Evolutionary conservation across 169 alveolate species (phyloP), one percentile per base, ranked within the genome.

Genomic region (Ichthyophthirius multifiliis): DNA sequence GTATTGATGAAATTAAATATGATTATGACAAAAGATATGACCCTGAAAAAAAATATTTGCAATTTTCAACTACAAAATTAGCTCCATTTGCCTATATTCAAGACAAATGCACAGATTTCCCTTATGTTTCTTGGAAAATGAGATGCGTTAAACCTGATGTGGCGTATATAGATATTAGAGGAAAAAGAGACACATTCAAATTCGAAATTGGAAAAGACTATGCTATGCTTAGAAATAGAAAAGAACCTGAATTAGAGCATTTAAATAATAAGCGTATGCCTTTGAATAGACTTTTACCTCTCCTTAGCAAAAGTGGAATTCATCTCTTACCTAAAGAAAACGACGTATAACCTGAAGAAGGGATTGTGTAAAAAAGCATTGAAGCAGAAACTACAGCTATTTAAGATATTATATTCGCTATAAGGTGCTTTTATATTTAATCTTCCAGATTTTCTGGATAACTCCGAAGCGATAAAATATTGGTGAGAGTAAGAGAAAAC

Each of bases 371-470:
- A 16, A 90, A 90, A 41, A 85, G 79, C 43, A 73, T 65, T 18
- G 86, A 32, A 12, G 88, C 94, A 12, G 94, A 90, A 78, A 91
- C 83, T 34, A 65, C 82, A 76, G 94, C 92, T 0, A 82, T 90
- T 23, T 23, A 63, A 45, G 94, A 90, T 48, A 79, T 90, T 9
- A 74, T 84, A 12, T 35, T 77, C 5, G 75, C 85, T 16, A 44
- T 90, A 30, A 86, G 87, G 47, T 89, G 87, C 31, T 90, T 85
- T 55, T 84, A 84, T 12, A 82, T 83, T 39, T 31, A 86, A 55
- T 85, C 92, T 20, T 47, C 86, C 5, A 81, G 83, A 65, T 86
- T 91, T 90, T 83, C 84, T 37, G 80, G 82, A 16, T 47, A 80
- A 32, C 63, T 74, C n/a, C 44, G 74, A 15, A 71, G 43, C n/a